Conservation (phyloP, 2,329 filamentous ascomycete genomes). For the Penicillium sp. region DNA sequence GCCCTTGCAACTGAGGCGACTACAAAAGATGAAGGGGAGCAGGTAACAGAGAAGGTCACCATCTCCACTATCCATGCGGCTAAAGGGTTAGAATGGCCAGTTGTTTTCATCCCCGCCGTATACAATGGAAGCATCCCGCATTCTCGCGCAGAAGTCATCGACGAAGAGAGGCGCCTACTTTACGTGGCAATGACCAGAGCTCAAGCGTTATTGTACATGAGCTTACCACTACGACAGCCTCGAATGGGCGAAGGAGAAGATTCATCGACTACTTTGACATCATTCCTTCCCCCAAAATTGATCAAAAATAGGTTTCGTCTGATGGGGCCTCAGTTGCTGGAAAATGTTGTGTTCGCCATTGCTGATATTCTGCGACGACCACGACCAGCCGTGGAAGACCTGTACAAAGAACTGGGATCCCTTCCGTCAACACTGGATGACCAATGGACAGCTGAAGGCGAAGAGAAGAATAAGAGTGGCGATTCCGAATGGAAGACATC, state of each 20-base stretch:
- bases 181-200: slow-evolving; percentile 98
- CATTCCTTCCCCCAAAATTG: slow-evolving; percentile 63
- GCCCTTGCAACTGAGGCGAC: slow-evolving; percentile 74
- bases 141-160: slow-evolving; percentile 76
- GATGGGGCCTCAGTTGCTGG: slow-evolving; percentile 69
- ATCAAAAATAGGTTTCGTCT: slow-evolving; percentile 56
- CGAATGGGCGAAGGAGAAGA: slow-evolving; percentile 48
- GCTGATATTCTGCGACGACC: slow-evolving; percentile 69
- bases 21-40: slow-evolving; percentile 51
- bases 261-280: slow-evolving; percentile 66
- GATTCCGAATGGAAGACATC: slow-evolving; percentile 40
- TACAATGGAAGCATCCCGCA: slow-evolving; percentile 92
- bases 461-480: slow-evolving; percentile 38
- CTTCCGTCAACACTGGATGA: slow-evolving; percentile 62
- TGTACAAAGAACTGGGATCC: slow-evolving; percentile 50
- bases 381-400: slow-evolving; percentile 56
- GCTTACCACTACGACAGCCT: slow-evolving; percentile 70
- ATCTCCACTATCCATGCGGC: slow-evolving; percentile 96
- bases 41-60: slow-evolving; percentile 64
- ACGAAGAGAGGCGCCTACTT: slow-evolving; percentile 83
- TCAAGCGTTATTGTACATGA: slow-evolving; percentile 81
- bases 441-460: slow-evolving; percentile 65
- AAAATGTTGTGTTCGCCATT: slow-evolving; percentile 62
- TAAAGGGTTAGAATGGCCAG: slow-evolving; percentile 94
- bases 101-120: slow-evolving; percentile 88